Evolutionary conservation across 306 rosid genomes (phyloP), one percentile per base, ranked within the genome.

Genomic region (Vigna radiata): DNA sequence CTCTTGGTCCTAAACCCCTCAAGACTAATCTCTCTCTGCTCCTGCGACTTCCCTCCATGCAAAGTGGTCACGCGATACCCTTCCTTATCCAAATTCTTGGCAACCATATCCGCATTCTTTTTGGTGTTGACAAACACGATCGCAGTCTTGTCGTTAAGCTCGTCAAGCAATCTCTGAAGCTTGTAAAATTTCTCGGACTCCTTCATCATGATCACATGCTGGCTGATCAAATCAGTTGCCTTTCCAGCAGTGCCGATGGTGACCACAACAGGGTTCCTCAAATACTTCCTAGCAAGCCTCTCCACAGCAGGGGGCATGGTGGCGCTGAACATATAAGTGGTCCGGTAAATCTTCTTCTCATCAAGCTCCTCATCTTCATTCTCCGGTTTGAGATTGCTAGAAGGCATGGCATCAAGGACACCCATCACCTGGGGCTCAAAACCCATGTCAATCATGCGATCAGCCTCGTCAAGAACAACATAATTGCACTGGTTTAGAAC

Each of bases 401-500:
- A 93, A 68, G 98, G 98, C 98, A 93, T 93, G 16, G 98, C 98
- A 76, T 93, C 98, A 68, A 93, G 70, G 37, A 91, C 98, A 6
- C 97, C 98, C 83, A 91, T 84, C 29, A 93, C 98, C 77, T 89
- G 98, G 1, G 96, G 97, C 85, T 89, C 98, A 69, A 93, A 93
- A 1, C 97, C 98, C 98, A 93, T 93, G 80, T 91, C 97, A 60
- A 93, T 93, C 98, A 93, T 93, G 27, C 98, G 84, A 70, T 93
- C 98, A n/a, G 98, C 98, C 85, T 93, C 98, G 18, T 93, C 98
- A 17, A 93, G 97, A 77, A 93, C 97, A 74, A 93, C 98, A 85
- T 93, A 93, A 79, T 93, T 93, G 71, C 98, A 93, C 87, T 93
- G 98, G 53, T 93, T 93, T 7, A 93, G 88, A 70, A 93, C 97